Percentiles rank a stretch among this genome's conserved stretches.
These are phyloP conservation scores for Beta corolliflora DNA, from an alignment of 179 eudicot species.

Conservation along the genomic window DNA sequence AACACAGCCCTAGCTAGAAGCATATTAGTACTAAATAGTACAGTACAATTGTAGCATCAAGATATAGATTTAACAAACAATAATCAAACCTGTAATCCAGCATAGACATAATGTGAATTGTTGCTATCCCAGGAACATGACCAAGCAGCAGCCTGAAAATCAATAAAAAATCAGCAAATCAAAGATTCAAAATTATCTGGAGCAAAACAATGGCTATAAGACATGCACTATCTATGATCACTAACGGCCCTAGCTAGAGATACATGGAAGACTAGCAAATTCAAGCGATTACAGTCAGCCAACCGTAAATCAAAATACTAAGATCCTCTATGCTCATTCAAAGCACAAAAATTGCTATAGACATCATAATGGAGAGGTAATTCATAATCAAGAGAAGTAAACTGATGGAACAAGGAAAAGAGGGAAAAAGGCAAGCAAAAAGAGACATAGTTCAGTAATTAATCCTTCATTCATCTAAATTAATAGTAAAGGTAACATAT, in stretches of 20 bases:
- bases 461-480: too few relatives aligned
- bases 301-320: neutral
- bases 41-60: neutral
- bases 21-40: neutral
- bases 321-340: neutral
- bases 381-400: neutral
- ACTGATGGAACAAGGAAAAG: too few relatives aligned
- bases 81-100: constrained; percentile 79
- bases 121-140: constrained; percentile 92
- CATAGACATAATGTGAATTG: constrained; percentile 55
- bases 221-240: too few relatives aligned
- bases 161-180: constrained; percentile 9
- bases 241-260: neutral
- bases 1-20: neutral
- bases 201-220: too few relatives aligned
- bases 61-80: neutral
- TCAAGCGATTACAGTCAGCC: neutral
- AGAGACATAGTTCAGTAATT: too few relatives aligned
- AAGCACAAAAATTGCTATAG: neutral
- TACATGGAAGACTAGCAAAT: neutral
- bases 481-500: too few relatives aligned
- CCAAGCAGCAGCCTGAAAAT: constrained; percentile 87
- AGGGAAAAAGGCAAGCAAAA: too few relatives aligned
- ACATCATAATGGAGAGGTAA: neutral
- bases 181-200: neutral